A percentile compares a stretch with the other conserved stretches of the same genome.
These are phyloP conservation scores for Sutorius australiensis DNA, from an alignment of 768 basidiomycete genomes.

Conservation along the genomic window DNA sequence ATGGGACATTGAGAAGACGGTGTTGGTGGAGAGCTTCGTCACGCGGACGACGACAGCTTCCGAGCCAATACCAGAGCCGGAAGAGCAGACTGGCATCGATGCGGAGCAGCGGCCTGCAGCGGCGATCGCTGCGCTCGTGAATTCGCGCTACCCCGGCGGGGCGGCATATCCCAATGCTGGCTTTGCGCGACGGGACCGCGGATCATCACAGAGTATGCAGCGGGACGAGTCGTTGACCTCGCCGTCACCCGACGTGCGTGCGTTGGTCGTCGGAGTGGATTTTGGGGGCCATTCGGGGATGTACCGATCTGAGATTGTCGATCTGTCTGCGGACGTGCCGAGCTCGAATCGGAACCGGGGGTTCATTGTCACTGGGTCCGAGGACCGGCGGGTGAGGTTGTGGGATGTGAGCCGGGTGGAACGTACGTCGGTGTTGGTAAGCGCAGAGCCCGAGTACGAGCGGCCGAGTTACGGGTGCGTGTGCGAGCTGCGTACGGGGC, in stretches of 20 bases:
- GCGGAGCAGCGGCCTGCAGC: constrained; percentile 63
- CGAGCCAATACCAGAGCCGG: constrained; percentile 51
- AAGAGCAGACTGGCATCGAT: constrained; percentile 48
- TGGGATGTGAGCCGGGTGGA: constrained; percentile 82
- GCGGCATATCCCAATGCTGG: constrained; percentile 23
- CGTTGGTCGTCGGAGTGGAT: constrained; percentile 67
- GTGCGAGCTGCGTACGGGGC: not conserved
- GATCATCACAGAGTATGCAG: constrained; percentile 33
- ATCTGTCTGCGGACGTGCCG: constrained; percentile 38
- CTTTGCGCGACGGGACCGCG: constrained; percentile 26
- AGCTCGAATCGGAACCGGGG: constrained; percentile 49
- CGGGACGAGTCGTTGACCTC: constrained; percentile 36
- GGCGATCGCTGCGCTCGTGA: constrained; percentile 80
- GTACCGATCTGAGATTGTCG: constrained; percentile 50
- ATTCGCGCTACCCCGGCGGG: constrained; percentile 49
- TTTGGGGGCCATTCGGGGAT: constrained; percentile 66
- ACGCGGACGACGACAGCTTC: constrained; percentile 46
- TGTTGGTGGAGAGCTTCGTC: constrained; percentile 75
- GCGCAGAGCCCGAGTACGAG: constrained; percentile 70
- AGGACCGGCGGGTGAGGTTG: constrained; percentile 80
- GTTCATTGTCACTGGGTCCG: constrained; percentile 84
- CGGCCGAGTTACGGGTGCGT: constrained; percentile 72
- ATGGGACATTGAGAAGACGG: constrained; percentile 86
- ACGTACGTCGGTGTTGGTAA: constrained; percentile 75
- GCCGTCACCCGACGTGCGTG: constrained; percentile 65